These are phyloP conservation scores for Ashbya aceris DNA, from an alignment of 1,139 yeast species.

Conservation along the genomic window DNA sequence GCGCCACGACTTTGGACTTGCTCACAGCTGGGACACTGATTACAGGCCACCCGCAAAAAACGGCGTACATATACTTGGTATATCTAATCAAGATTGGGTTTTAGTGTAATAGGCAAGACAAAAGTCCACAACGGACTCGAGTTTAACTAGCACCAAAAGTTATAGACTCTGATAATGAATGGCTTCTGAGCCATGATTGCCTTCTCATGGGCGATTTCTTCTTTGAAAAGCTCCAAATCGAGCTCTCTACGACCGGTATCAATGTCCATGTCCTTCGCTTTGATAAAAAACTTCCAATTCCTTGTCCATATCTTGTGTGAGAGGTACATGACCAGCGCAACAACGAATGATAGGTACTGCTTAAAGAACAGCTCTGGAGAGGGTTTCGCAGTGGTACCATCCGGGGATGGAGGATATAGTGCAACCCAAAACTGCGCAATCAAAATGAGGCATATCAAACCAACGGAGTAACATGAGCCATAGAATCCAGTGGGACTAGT, in stretches of 20 bases:
- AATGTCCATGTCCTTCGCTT: constrained; percentile 50
- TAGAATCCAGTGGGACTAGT: constrained; percentile 46
- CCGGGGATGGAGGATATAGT: constrained; percentile 39
- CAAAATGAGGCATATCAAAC: constrained; percentile 41
- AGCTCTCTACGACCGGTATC: constrained; percentile 68
- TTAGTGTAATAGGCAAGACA: too few species aligned
- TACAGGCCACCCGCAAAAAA: too few species aligned
- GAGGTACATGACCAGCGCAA: constrained; percentile 45
- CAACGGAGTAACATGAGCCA: constrained; percentile 45
- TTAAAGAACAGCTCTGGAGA: constrained; percentile 50
- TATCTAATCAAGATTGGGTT: too few species aligned
- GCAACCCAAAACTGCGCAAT: constrained; percentile 63
- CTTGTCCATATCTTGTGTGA: constrained; percentile 50
- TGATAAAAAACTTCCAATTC: constrained; percentile 44
- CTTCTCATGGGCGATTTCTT: constrained; percentile 60
- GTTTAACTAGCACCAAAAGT: constrained; percentile 43
- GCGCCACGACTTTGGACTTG: too few species aligned
- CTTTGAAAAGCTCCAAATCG: constrained; percentile 57
- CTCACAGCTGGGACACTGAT: too few species aligned
- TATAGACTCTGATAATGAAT: constrained; percentile 42
- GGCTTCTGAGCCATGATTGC: constrained; percentile 48
- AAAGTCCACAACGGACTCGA: too few species aligned
- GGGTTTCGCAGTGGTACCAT: constrained; percentile 36
- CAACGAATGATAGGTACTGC: constrained; percentile 55
- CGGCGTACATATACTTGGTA: too few species aligned